These are phyloP conservation scores for Daldinia loculata DNA, from an alignment of 495 filamentous ascomycete genomes.

Conservation along the genomic window DNA sequence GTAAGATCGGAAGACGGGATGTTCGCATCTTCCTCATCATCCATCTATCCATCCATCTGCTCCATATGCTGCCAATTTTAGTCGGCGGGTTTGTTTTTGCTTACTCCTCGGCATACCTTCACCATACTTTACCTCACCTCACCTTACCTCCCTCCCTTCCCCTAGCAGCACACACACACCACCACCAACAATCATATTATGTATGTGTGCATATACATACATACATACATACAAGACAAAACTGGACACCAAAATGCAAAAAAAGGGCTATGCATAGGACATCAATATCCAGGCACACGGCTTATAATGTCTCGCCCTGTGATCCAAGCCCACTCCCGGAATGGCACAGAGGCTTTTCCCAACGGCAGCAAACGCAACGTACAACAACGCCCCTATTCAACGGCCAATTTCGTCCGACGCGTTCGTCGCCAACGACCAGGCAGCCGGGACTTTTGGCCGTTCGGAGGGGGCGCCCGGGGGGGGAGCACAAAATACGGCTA, in stretches of 20 bases:
- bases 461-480: neutral
- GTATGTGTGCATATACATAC: neutral
- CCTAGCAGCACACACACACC: neutral
- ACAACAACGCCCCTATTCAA: neutral
- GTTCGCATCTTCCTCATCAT: constrained; percentile 29
- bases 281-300: constrained; percentile 6
- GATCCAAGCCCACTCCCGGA: constrained; percentile 1
- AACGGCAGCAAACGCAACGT: constrained; percentile 9
- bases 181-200: neutral
- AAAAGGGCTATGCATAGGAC: no score
- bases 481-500: neutral
- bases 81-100: neutral
- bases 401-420: constrained; percentile 13
- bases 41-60: neutral
- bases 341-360: neutral
- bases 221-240: constrained; percentile 4
- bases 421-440: constrained; percentile 30
- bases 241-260: neutral
- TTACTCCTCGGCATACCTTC: neutral
- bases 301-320: neutral
- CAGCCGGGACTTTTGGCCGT: constrained; percentile 15
- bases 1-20: constrained; percentile 43
- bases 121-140: neutral
- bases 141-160: neutral
- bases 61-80: neutral